Base-by-base conservation (phyloP, 169 alveolate genomes). In the Eimeria acervulina region DNA sequence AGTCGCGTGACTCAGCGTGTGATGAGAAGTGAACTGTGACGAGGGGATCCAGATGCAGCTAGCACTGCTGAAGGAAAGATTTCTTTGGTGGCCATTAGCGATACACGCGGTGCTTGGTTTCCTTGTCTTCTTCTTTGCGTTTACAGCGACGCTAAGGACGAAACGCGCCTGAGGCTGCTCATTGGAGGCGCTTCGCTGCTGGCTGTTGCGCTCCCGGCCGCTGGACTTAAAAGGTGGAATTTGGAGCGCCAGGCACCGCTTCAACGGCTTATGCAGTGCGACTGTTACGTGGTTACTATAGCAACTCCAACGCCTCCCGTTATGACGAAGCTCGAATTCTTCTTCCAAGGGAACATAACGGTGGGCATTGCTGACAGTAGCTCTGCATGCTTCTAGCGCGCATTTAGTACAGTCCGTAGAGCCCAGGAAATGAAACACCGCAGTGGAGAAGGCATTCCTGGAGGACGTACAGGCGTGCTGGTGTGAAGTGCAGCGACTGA, bases 191-290 rank as follows among this genome's bases (percentile, higher is more conserved):
- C 44, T 12, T 85, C 93, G 23, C 40, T 85, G 81, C n/a, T 85
- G 61, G 36, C 80, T 38, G 12, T 85, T 17, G 63, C 93, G 38
- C 93, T 85, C 33, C 93, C 93, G 52, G 93, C 93, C 21, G 38
- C 76, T 23, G 59, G 80, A 15, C 80, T 85, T 23, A 61, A 59
- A 13, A 17, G 93, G 80, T 85, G 93, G 93, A 85, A 61, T 36
- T 33, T 85, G 93, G 63, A 85, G 61, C 47, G 63, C 28, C 93
- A 85, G 61, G 93, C 93, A 7, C 93, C 93, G 21, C 93, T 85
- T 59, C 80, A 36, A 28, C 68, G 61, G 68, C 93, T 85, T 28
- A 15, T 59, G 70, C 59, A 28, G 8, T 85, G 93, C 59, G 93
- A 85, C 55, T 85, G 93, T 33, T 85, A 85, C 80, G 23, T 85